These are phyloP conservation scores for Glycine latifolia DNA, from an alignment of 306 rosid genomes.

Conservation along the genomic window DNA sequence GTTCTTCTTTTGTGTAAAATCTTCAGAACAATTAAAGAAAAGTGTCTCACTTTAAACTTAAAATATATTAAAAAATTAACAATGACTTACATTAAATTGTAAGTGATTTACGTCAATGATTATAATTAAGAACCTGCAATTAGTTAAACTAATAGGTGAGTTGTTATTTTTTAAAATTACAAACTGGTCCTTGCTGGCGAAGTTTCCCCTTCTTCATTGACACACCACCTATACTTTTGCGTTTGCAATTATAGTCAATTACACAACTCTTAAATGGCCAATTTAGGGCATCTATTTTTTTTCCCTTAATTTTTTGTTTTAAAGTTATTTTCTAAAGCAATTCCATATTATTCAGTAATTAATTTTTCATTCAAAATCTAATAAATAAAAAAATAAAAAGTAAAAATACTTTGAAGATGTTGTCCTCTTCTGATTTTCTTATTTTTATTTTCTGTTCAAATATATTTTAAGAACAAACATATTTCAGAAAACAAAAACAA, in stretches of 20 bases:
- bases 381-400: no score
- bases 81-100: background rate
- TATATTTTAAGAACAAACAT: no score
- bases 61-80: background rate
- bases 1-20: no score
- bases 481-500: no score
- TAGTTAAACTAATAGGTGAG: background rate
- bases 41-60: no score
- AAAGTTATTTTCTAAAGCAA: background rate
- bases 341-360: background rate
- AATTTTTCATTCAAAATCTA: no score
- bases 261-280: background rate
- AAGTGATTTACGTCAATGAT: background rate
- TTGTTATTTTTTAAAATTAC: conserved; percentile 16
- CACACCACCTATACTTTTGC: background rate
- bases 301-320: background rate
- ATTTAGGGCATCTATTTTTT: background rate
- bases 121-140: background rate
- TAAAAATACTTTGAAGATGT: no score
- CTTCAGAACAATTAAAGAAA: no score
- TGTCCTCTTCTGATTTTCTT: no score
- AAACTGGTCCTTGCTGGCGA: background rate
- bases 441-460: no score
- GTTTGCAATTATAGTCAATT: conserved; percentile 3
- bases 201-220: background rate